Base-by-base conservation (phyloP, 106 monocot genomes). In the Dendrobium chrysotoxum region DNA sequence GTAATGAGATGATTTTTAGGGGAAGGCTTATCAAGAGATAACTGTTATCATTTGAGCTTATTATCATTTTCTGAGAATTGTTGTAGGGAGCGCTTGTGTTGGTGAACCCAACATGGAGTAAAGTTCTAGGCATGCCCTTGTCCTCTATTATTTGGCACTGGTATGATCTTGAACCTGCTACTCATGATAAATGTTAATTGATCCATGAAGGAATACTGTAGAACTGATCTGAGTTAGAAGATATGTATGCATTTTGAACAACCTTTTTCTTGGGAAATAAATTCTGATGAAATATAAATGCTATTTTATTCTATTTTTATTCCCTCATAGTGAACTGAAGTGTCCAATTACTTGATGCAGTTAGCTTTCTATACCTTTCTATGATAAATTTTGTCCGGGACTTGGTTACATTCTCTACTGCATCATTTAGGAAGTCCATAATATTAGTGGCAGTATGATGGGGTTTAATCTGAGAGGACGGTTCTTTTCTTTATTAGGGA, bases 21-120 rank as follows among this genome's bases (percentile, higher is more conserved):
- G 70, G 70, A 70, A 5, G 30, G 8, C 41, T 42, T 40, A 73
- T 73, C 4, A 74, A 40, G 53, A 21, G 5, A 58, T 57, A 55
- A 75, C 73, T 74, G 55, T 75, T 74, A 75, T 3, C 39, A 35
- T 70, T 70, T 70, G 28, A 70, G 12, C 68, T 35, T 35, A 15
- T 70, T 35, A 35, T 53, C 23, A 35, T 81, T 74, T 53, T 53
- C 26, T 75, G 73, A 55, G 75, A 81, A 75, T 57, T 58, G 73
- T 81, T 81, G 81, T 81, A 81, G 81, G 75, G 75, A 75, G 75
- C 53, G 75, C 75, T 53, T 75, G 73, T 81, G 75, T 75, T 81
- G 81, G 81, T 75, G 74, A 75, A 38, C 35, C 40, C 75, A 73
- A 75, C 74, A 81, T 21, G 73, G 46, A 53, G 81, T 55, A 75